Conservation (phyloP, 1,284 basidiomycete species). For the Apiotrichum brassicae region DNA sequence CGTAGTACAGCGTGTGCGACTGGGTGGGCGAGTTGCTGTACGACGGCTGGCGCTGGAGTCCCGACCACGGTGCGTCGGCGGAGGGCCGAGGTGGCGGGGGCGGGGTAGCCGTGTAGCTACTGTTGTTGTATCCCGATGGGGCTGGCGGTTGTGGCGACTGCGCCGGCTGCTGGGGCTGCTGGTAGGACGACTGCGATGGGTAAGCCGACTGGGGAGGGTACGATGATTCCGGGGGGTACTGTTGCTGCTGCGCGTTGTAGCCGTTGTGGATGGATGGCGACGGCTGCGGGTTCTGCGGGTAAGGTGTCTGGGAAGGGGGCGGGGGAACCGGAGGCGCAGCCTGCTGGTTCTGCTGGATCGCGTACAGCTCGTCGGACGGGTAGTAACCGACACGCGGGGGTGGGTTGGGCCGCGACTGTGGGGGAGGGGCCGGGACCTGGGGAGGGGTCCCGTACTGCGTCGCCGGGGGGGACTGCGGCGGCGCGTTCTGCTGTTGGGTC, state of each 20-base stretch:
- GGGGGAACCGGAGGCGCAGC: constrained; percentile 4
- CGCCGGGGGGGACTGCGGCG: constrained; percentile 20
- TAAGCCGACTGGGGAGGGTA: constrained; percentile 1
- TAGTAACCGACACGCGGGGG: constrained; percentile 35
- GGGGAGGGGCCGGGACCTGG: neutral
- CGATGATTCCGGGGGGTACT: neutral
- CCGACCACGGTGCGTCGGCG: neutral
- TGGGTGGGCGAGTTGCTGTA: constrained; percentile 4
- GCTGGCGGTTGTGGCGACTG: too few relatives aligned
- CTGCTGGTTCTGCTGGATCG: constrained; percentile 19
- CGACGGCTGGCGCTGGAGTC: constrained; percentile 2
- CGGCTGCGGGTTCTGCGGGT: neutral
- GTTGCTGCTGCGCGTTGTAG: neutral
- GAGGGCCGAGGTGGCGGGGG: neutral
- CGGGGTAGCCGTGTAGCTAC: neutral
- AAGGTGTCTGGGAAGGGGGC: neutral
- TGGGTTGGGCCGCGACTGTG: neutral
- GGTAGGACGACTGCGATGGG: neutral
- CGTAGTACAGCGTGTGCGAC: constrained; percentile 9
- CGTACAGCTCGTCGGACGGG: constrained; percentile 42
- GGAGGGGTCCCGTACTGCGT: constrained; percentile 6
- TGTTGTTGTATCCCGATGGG: neutral
- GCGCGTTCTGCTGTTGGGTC: constrained; percentile 20
- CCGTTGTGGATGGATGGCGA: neutral
- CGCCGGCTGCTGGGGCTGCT: constrained; percentile 5